A percentile compares a stretch with the other conserved stretches of the same genome.
Conservation (phyloP, 2,329 filamentous ascomycete genomes). For the Paracoccidioides lutzii region DNA sequence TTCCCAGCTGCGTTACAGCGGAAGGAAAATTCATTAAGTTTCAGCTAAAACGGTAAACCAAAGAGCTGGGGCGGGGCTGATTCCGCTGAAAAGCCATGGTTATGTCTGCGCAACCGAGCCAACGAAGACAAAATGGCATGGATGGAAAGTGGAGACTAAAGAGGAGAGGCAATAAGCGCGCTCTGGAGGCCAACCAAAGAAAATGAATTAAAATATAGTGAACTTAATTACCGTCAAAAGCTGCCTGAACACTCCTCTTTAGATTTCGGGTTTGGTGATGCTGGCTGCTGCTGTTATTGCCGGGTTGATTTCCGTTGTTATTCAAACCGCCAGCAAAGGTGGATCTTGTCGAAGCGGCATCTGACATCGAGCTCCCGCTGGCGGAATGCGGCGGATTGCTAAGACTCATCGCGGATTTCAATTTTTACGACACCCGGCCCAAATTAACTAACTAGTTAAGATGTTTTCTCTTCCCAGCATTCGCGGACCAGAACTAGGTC, state of each 20-base stretch:
- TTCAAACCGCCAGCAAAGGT: slow-evolving; percentile 17
- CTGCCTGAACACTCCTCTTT: slow-evolving; percentile 32
- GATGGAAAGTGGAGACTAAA: background rate
- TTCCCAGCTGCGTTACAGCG: too few species aligned
- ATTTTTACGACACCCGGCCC: background rate
- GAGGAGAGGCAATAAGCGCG: slow-evolving; percentile 6
- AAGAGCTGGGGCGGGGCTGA: too few species aligned
- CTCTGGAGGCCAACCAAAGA: slow-evolving; percentile 8
- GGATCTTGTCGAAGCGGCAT: slow-evolving; percentile 12
- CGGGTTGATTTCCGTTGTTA: background rate
- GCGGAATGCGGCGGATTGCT: slow-evolving; percentile 31
- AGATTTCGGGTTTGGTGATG: slow-evolving; percentile 19
- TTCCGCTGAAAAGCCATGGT: too few species aligned
- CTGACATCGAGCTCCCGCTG: slow-evolving; percentile 22
- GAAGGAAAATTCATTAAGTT: too few species aligned
- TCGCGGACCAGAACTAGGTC: background rate
- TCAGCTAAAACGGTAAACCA: too few species aligned
- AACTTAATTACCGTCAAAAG: slow-evolving; percentile 33
- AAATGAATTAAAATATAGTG: slow-evolving; percentile 4
- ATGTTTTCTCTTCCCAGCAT: too few species aligned
- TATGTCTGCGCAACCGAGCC: background rate
- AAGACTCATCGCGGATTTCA: slow-evolving; percentile 24
- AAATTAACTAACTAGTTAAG: background rate
- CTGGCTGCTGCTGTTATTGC: slow-evolving; percentile 4
- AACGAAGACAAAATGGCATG: background rate